Evolutionary conservation across 1,284 basidiomycete species (phyloP).

Genomic region (Papiliotrema terrestris): DNA sequence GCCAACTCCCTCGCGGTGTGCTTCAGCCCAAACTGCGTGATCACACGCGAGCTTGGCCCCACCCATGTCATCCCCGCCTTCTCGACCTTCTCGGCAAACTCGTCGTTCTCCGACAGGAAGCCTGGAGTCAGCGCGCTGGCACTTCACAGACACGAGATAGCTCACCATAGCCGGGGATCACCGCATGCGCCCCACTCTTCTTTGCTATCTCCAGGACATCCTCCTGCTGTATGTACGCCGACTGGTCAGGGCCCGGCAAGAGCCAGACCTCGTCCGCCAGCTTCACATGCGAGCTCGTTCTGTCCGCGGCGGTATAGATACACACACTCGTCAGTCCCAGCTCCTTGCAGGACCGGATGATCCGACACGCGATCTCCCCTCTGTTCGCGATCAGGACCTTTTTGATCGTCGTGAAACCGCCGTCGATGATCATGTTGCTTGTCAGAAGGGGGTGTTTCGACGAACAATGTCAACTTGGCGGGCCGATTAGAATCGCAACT

Average conservation of each 20-base stretch:
- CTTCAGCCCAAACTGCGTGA: constrained; percentile 62
- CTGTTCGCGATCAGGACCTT: constrained; percentile 84
- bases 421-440: constrained; percentile 8
- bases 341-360: constrained; percentile 83
- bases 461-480: too few relatives aligned
- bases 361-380: constrained; percentile 92
- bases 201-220: constrained; percentile 24
- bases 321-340: constrained; percentile 86
- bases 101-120: constrained; percentile 63
- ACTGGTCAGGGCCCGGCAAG: constrained; percentile 23
- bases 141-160: background rate
- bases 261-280: constrained; percentile 38
- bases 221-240: constrained; percentile 25
- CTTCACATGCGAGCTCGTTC: constrained; percentile 68
- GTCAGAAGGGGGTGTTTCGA: background rate
- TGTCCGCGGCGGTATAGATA: constrained; percentile 83
- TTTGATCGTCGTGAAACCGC: constrained; percentile 18
- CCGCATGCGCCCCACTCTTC: constrained; percentile 20
- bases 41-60: constrained; percentile 58
- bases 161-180: constrained; percentile 31
- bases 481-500: too few relatives aligned
- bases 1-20: constrained; percentile 60
- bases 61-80: constrained; percentile 59
- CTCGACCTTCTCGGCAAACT: constrained; percentile 56
- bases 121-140: constrained; percentile 29